These are phyloP conservation scores for Yamadazyma spencermartinsiae DNA, from an alignment of 1,139 yeast species.

Conservation along the genomic window DNA sequence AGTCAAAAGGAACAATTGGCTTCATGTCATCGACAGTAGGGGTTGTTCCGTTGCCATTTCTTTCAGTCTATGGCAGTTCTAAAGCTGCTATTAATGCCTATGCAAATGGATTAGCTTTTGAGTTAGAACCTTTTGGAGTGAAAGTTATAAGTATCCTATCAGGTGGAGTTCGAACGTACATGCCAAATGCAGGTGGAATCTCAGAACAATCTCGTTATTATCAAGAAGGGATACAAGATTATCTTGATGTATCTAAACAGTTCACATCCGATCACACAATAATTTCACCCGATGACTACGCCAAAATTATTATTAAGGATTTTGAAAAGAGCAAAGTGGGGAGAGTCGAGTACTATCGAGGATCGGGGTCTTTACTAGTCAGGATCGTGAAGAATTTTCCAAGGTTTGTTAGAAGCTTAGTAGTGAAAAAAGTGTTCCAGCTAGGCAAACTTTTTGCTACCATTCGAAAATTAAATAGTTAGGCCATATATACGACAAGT, in stretches of 20 bases:
- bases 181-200: slow-evolving; percentile 29
- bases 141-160: slow-evolving; percentile 48
- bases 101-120: slow-evolving; percentile 60
- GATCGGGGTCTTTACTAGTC: no score
- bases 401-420: no score
- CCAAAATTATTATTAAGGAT: slow-evolving; percentile 3
- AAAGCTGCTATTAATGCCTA: slow-evolving; percentile 78
- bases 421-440: no score
- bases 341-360: slow-evolving; percentile 3
- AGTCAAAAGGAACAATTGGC: slow-evolving; percentile 67
- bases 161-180: slow-evolving; percentile 65
- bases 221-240: slow-evolving; percentile 43
- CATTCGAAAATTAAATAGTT: no score
- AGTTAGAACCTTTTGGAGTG: slow-evolving; percentile 71
- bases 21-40: slow-evolving; percentile 77
- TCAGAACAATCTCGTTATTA: slow-evolving; percentile 47
- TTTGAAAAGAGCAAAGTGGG: slow-evolving; percentile 4
- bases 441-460: no score
- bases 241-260: neutral
- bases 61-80: slow-evolving; percentile 63
- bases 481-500: no score
- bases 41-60: slow-evolving; percentile 67
- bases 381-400: no score
- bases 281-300: neutral
- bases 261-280: slow-evolving; percentile 49